Base-by-base conservation (phyloP, 805 yeast genomes). In the Ogataea trehalophila region DNA sequence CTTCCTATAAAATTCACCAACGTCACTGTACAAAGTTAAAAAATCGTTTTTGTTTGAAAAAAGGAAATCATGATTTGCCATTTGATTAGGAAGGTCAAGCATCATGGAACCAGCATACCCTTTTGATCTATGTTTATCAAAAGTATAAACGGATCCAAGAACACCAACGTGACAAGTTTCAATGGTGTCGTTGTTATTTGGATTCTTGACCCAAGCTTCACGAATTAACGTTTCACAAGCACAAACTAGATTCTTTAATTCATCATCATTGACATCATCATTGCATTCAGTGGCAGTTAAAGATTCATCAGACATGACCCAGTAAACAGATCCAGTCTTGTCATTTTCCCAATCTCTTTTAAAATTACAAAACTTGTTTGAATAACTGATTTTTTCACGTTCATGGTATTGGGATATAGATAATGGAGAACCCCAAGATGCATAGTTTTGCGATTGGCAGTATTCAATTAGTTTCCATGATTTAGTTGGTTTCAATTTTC, bases 1-100 rank as follows among this genome's bases (percentile, higher is more conserved):
- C 52, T 72, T 68, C 35, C 72, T 67, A 62, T 89, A 89, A 55
- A 75, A 87, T 26, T 71, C 73, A 15, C 86, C 92, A 18, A 86
- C 79, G 42, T 83, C 94, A 51, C 92, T 83, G 72, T 87, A 87
- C 44, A 88, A 71, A 37, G 71, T 69, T 35, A 73, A 62, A 33
- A 71, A 62, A 26, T 62, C 62, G 33, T 62, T 40, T 3, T 63
- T 51, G 22, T 67, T 74, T 48, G 34, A 18, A 9, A 59, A 60
- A 8, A 54, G 14, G 14, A n/a, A 34, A 15, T 42, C 40, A 26
- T 23, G 13, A 2, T 50, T 37, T 5, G 34, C 34, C 39, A 59
- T 39, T 38, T 50, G 17, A 6, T 62, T 53, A 45, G 69, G 65
- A 35, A 79, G 54, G 22, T 46, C 41, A 14, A 47, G 47, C 39